Evolutionary conservation across 352 stramenopile genomes (phyloP).

Genomic region (Phytophthora ramorum): DNA sequence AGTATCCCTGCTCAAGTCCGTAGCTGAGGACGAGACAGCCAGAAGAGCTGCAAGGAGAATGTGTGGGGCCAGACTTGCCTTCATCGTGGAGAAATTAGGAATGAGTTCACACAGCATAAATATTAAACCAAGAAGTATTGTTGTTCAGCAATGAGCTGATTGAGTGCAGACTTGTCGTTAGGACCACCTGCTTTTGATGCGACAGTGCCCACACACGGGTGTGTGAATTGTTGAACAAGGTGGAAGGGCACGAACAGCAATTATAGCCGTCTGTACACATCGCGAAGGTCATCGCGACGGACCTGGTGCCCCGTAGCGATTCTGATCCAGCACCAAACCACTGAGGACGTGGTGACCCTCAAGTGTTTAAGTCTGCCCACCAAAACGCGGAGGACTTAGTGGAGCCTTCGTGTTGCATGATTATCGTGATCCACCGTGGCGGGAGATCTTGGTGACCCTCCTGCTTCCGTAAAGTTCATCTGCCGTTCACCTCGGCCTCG

Average conservation of each 20-base stretch:
- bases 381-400: too few relatives aligned
- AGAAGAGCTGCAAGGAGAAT: slow-evolving; percentile 1
- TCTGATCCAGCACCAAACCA: too few relatives aligned
- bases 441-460: too few relatives aligned
- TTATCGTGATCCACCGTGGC: too few relatives aligned
- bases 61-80: neutral
- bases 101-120: neutral
- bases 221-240: neutral
- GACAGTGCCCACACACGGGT: neutral
- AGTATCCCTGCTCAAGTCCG: neutral
- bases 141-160: neutral
- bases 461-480: too few relatives aligned
- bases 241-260: neutral
- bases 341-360: too few relatives aligned
- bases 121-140: neutral
- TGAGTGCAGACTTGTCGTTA: neutral
- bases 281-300: too few relatives aligned
- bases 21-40: neutral
- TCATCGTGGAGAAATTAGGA: slow-evolving; percentile 8
- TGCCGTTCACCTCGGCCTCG: too few relatives aligned
- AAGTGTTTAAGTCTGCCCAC: too few relatives aligned
- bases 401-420: too few relatives aligned
- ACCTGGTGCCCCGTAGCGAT: too few relatives aligned
- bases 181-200: neutral
- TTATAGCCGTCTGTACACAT: too few relatives aligned